These are phyloP conservation scores for Solanum lignicaule DNA, from an alignment of 257 asterid species.

Conservation along the genomic window DNA sequence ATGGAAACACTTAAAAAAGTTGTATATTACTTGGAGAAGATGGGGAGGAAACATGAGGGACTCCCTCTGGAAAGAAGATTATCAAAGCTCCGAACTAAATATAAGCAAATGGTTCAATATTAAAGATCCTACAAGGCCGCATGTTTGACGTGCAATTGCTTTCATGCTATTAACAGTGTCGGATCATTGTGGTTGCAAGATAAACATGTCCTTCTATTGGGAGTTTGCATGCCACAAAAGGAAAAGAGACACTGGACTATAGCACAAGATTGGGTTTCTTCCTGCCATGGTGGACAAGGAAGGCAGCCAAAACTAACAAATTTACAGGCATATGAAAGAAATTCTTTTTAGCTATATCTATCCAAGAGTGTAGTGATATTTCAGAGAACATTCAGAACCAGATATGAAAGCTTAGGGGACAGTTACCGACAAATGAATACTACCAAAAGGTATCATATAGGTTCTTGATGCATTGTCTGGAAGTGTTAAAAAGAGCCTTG, in stretches of 20 bases:
- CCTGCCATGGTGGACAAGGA: background rate
- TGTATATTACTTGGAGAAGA: conserved; percentile 50
- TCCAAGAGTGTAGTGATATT: background rate
- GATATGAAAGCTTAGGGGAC: background rate
- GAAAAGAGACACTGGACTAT: background rate
- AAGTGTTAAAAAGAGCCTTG: background rate
- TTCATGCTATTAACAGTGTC: background rate
- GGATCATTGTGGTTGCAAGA: background rate
- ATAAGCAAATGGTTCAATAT: conserved; percentile 31
- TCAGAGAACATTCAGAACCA: background rate
- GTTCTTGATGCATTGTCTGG: background rate
- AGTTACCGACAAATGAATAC: background rate
- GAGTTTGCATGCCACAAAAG: background rate
- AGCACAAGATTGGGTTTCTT: background rate
- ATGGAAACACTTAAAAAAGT: conserved; percentile 68
- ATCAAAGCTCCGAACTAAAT: conserved; percentile 43
- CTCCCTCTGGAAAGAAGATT: conserved; percentile 60
- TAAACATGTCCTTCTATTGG: background rate
- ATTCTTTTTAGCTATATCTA: background rate
- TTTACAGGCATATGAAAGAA: background rate
- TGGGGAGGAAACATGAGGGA: conserved; percentile 62
- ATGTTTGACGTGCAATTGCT: background rate
- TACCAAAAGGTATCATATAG: background rate
- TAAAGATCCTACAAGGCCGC: conserved; percentile 1
- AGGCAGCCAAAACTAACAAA: background rate